phyloP scores from a whole-genome alignment of 495 filamentous ascomycete species.

The Aspergillus coremiiformis region DNA sequence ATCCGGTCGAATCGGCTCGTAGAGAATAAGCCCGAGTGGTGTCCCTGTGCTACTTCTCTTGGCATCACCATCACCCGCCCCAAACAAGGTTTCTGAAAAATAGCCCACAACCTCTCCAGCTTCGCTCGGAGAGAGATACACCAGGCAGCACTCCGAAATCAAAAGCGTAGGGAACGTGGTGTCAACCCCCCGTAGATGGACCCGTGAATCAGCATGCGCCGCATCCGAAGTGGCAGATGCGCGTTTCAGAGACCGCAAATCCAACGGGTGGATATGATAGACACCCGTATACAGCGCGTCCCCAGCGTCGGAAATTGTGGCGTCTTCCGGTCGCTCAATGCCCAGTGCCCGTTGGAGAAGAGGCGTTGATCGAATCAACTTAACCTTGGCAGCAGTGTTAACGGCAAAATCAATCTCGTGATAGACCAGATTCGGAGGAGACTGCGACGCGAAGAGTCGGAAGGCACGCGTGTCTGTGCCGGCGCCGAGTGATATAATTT shows the following conservation, averaged over 20 bases:
- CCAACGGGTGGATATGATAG: conserved; percentile 75
- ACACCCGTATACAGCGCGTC: conserved; percentile 36
- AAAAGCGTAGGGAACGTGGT: conserved; percentile 65
- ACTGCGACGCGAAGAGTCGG: conserved; percentile 47
- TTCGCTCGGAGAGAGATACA: conserved; percentile 63
- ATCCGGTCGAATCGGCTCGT: conserved; percentile 78
- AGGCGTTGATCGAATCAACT: conserved; percentile 37
- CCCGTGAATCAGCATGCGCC: conserved; percentile 13
- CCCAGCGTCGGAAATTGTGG: conserved; percentile 30
- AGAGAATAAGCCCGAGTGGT: conserved; percentile 62
- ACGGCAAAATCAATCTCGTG: conserved; percentile 88
- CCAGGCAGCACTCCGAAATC: conserved; percentile 89
- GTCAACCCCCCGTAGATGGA: conserved; percentile 35
- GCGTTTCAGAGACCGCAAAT: conserved; percentile 57
- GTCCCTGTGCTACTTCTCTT: not conserved
- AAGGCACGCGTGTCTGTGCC: conserved; percentile 88
- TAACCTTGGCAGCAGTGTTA: conserved; percentile 61
- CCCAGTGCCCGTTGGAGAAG: conserved; percentile 30
- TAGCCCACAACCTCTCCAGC: conserved; percentile 58
- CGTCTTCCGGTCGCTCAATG: conserved; percentile 13
- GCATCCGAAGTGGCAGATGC: conserved; percentile 1
- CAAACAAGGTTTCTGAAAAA: conserved; percentile 51
- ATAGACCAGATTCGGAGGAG: conserved; percentile 51
- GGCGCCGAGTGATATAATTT: conserved; percentile 90
- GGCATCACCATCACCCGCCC: not conserved